Base-by-base conservation (phyloP, 306 rosid species). In the Quercus gilva region DNA sequence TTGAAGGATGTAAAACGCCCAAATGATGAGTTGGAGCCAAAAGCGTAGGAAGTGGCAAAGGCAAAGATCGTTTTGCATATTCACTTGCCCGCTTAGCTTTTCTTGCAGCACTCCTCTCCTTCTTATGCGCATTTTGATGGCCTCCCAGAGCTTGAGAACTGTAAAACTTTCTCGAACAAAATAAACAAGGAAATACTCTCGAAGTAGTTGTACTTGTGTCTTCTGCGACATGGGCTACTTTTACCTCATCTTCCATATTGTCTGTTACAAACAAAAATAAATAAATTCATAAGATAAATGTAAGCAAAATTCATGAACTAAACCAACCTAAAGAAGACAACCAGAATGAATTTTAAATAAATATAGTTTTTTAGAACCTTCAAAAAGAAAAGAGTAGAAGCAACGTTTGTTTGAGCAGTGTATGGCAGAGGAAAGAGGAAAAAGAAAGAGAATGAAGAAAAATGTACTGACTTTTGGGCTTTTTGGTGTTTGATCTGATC, bases 51-150 rank as follows among this genome's bases (percentile, higher is more conserved):
- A 74, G 68, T 19, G 86, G 33, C 1, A 64, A 12, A 6, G 88
- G 58, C 20, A 79, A 78, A 23, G 67, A 70, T 41, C 77, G 58
- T 26, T 80, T 45, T 2, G 88, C 61, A 33, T 71, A 74, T 17
- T 84, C 86, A 18, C 79, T 83, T 15, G 64, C 73, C 41, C 87
- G 86, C 81, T 90, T 92, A 4, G 94, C 91, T 49, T 85, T 89
- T 65, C 94, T 89, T 5, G 92, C 94, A 1, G 97, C 97, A 2
- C 80, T 91, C 76, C 98, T 86, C 76, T 91, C 98, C 51, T 86
- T 94, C 79, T 90, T 94, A 89, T 94, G 98, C 67, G 95, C 97
- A 74, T 94, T 94, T 89, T 94, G 98, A 84, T 94, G 98, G 23
- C 97, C 98, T 43, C 97, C 98, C 69, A 91, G 81, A 23, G 98